Evolutionary conservation across 371 early-diverging fungal genomes (phyloP), one percentile per base, ranked within the genome.

Genomic region (Blakeslea trispora): DNA sequence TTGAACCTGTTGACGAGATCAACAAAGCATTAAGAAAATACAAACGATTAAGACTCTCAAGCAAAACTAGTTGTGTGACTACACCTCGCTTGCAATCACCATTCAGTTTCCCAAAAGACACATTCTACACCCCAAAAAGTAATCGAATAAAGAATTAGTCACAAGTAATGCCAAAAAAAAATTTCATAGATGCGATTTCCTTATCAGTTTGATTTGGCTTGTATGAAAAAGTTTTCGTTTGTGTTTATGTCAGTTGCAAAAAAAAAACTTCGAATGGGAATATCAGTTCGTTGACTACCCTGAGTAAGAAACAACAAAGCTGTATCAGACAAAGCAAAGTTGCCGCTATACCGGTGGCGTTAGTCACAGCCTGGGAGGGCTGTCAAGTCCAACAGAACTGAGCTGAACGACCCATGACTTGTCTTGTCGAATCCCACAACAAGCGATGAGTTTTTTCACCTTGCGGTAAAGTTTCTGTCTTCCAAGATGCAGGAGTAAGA

Each of bases 331-430:
- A 43, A 13, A 13, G 43, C 43, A 19, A 17, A 6, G 21, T 43
- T 28, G 28, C 28, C 28, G 28, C 28, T 28, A 28, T 28, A 28
- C 28, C 28, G 19, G 17, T 43, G 43, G 43, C 13, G 43, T 43
- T 43, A n/a, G 43, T 43, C 43, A 3, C 43, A 43, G 19, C 43
- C 8, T 19, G 43, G 43, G 43, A 43, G 9, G 17, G 43, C 43
- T 17, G 43, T 9, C 43, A 43, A 43, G 43, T 43, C 22, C 11
- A 43, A 43, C 19, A 43, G 43, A 22, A 43, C 43, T 43, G 43
- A 43, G 43, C 43, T 22, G 43, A 18, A 43, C 43, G 17, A 19
- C 19, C 5, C 18, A 5, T n/a, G 43, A 11, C 43, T 43, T 43
- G 43, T 43, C 43, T 43, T 43, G 0, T 18, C 17, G 18, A n/a